Conservation (phyloP, 2,329 filamentous ascomycete species). For the Calonectria leucothoes region DNA sequence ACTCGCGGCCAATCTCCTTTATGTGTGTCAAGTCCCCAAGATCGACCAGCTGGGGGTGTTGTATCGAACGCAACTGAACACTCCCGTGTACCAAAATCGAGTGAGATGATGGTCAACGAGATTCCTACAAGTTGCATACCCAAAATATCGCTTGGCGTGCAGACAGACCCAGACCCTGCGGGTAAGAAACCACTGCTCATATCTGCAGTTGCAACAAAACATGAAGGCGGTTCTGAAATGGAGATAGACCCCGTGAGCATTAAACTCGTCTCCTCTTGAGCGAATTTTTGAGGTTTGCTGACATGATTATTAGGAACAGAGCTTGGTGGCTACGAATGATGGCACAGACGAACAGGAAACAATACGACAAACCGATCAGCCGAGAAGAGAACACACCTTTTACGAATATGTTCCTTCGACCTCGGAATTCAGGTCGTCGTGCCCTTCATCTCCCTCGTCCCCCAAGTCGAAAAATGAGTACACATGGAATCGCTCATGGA, state of each 20-base stretch:
- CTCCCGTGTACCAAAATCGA: background rate
- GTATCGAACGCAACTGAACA: background rate
- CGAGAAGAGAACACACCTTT: background rate
- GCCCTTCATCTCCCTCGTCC: background rate
- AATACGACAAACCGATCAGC: background rate
- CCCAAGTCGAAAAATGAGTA: background rate
- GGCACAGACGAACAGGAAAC: background rate
- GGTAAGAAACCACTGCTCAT: background rate
- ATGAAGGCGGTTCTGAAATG: background rate
- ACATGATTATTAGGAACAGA: background rate
- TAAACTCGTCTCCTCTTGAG: background rate
- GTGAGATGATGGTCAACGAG: background rate
- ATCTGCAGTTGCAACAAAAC: background rate
- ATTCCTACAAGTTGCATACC: background rate
- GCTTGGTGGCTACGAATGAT: background rate
- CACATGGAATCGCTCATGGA: constrained; percentile 26
- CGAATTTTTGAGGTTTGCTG: background rate
- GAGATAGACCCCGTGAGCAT: background rate
- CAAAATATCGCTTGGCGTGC: too few relatives aligned
- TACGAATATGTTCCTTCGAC: background rate
- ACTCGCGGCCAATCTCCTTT: too few relatives aligned
- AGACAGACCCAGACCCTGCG: background rate
- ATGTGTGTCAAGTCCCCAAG: too few relatives aligned
- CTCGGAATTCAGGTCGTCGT: background rate
- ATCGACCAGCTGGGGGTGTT: background rate